Evolutionary conservation across 2,329 filamentous ascomycete species (phyloP).

Genomic region (Curvularia verruculosa): DNA sequence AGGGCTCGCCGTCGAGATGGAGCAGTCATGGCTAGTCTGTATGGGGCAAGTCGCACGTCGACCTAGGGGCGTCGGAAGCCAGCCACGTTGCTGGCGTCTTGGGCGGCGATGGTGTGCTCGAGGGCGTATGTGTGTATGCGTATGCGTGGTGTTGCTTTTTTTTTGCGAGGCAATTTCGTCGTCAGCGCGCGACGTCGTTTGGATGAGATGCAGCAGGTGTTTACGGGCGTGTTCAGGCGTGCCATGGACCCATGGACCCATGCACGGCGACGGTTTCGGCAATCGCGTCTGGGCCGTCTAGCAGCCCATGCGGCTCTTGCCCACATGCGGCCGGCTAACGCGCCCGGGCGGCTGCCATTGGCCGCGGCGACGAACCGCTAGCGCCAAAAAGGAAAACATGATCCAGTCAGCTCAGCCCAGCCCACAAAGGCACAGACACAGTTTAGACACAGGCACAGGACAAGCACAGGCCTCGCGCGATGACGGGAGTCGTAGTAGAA

Average conservation of each 20-base stretch:
- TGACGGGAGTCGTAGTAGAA: not conserved
- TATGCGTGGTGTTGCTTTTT: not conserved
- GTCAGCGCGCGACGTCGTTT: too few species aligned
- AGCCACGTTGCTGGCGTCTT: not conserved
- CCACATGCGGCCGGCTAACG: not conserved
- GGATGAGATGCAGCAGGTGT: constrained; percentile 1
- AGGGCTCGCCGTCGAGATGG: not conserved
- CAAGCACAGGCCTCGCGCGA: too few species aligned
- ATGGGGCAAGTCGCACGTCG: constrained; percentile 33
- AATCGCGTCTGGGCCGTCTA: constrained; percentile 29
- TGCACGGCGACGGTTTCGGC: constrained; percentile 43
- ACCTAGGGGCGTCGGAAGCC: too few species aligned
- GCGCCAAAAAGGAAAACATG: not conserved
- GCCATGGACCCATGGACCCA: constrained; percentile 11
- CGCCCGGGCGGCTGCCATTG: not conserved
- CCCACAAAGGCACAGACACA: not conserved
- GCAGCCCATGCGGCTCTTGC: constrained; percentile 32
- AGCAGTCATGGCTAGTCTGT: constrained; percentile 21
- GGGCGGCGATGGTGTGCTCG: not conserved
- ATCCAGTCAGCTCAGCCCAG: not conserved
- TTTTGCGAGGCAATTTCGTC: too few species aligned
- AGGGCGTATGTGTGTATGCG: too few species aligned
- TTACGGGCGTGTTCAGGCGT: constrained; percentile 26
- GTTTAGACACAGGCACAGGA: too few species aligned
- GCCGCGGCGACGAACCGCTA: constrained; percentile 1